These are phyloP conservation scores for Ascomycota sp. DNA, from an alignment of 2,329 filamentous ascomycete genomes.

Conservation along the genomic window DNA sequence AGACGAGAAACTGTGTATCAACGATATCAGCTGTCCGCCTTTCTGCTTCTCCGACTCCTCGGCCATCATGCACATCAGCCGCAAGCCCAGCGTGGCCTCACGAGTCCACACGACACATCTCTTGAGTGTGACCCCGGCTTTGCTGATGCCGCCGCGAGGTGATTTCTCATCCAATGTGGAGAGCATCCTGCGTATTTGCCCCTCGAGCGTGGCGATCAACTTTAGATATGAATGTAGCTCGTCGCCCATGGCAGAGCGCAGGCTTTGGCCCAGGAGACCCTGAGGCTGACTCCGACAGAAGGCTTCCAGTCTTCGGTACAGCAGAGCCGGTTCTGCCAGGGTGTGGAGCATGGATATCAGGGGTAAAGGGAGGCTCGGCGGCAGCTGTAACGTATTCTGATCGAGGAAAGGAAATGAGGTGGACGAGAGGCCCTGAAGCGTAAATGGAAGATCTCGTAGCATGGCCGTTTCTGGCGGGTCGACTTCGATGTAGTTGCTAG, in stretches of 20 bases:
- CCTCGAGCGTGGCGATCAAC: slow-evolving; percentile 78
- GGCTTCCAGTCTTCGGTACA: slow-evolving; percentile 61
- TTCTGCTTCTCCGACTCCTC: slow-evolving; percentile 69
- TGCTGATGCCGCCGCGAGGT: slow-evolving; percentile 52
- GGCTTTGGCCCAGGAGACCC: slow-evolving; percentile 77
- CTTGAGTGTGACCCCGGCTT: slow-evolving; percentile 82
- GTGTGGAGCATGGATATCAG: slow-evolving; percentile 74
- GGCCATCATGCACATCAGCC: slow-evolving; percentile 83
- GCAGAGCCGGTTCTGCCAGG: slow-evolving; percentile 77
- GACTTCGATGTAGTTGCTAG: slow-evolving; percentile 33
- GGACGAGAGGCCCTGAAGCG: slow-evolving; percentile 78
- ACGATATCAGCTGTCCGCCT: slow-evolving; percentile 77
- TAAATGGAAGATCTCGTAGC: slow-evolving; percentile 72
- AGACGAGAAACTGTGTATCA: slow-evolving; percentile 84
- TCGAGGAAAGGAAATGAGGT: slow-evolving; percentile 60
- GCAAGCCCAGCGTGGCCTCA: slow-evolving; percentile 86
- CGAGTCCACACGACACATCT: slow-evolving; percentile 93
- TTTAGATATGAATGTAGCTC: slow-evolving; percentile 81
- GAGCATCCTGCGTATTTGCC: slow-evolving; percentile 70
- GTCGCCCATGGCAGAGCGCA: slow-evolving; percentile 65
- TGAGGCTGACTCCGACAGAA: slow-evolving; percentile 69
- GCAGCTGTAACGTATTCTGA: slow-evolving; percentile 51
- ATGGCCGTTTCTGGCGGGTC: slow-evolving; percentile 45
- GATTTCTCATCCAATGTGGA: slow-evolving; percentile 48
- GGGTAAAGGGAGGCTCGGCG: slow-evolving; percentile 60